Evolutionary conservation across 2,329 filamentous ascomycete species (phyloP).

Genomic region (Cytospora piceicola): DNA sequence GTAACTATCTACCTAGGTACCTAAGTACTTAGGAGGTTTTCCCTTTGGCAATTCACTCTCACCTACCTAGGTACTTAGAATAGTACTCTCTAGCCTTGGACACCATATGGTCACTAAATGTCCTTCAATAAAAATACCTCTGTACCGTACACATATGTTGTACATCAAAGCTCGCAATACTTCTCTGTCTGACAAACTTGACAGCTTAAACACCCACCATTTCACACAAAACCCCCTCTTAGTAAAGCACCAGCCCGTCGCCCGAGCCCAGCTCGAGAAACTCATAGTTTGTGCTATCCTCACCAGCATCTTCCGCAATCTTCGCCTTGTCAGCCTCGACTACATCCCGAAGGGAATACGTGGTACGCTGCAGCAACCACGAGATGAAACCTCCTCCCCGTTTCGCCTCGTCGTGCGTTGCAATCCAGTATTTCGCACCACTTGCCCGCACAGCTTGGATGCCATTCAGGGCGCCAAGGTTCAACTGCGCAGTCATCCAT

Average conservation of each 20-base stretch:
- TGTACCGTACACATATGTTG: not conserved
- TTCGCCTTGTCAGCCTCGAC: slow-evolving; percentile 43
- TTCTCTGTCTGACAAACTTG: not conserved
- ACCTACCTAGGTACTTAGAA: too few relatives aligned
- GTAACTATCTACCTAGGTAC: too few relatives aligned
- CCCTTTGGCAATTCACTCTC: not conserved
- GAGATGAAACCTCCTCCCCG: slow-evolving; percentile 60
- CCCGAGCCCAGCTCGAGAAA: slow-evolving; percentile 61
- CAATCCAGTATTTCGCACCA: slow-evolving; percentile 64
- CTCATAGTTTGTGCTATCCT: slow-evolving; percentile 45
- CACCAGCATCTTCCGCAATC: slow-evolving; percentile 30
- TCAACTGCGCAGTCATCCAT: slow-evolving; percentile 57
- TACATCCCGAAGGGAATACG: slow-evolving; percentile 49
- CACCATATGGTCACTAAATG: not conserved
- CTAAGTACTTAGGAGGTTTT: too few relatives aligned
- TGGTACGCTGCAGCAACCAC: slow-evolving; percentile 50
- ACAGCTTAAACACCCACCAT: not conserved
- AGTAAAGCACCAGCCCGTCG: slow-evolving; percentile 56
- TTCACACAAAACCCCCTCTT: slow-evolving; percentile 4
- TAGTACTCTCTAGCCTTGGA: not conserved
- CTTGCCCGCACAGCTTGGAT: slow-evolving; percentile 57
- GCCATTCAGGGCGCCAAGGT: slow-evolving; percentile 66
- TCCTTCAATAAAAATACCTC: not conserved
- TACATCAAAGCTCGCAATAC: not conserved
- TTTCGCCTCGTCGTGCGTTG: slow-evolving; percentile 69